phyloP scores from a whole-genome alignment of 106 monocot genomes.

The Acanthochlamys bracteata region DNA sequence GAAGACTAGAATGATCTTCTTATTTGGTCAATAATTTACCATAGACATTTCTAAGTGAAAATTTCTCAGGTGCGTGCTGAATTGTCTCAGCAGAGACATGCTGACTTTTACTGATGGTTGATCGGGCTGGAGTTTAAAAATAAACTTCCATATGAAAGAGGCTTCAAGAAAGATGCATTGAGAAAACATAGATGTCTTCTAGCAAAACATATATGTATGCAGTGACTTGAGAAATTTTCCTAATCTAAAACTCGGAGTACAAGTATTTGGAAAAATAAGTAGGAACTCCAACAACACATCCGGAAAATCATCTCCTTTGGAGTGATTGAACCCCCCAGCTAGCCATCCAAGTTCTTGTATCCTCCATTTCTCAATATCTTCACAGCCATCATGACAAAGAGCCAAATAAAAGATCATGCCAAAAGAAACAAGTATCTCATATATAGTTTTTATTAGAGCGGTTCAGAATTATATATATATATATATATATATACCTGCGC shows the following conservation, averaged over 20 bases:
- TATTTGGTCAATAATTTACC: too few relatives aligned
- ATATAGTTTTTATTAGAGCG: not conserved
- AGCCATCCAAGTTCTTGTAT: constrained; percentile 77
- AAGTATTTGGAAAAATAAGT: constrained; percentile 65
- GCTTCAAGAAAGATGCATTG: too few relatives aligned
- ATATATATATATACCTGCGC: constrained; percentile 39
- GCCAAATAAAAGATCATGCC: not conserved
- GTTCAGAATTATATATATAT: not conserved
- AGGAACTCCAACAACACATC: constrained; percentile 83
- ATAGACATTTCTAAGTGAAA: too few relatives aligned
- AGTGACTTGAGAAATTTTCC: constrained; percentile 15
- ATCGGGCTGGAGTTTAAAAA: too few relatives aligned
- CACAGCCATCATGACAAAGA: constrained; percentile 38
- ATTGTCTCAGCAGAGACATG: too few relatives aligned
- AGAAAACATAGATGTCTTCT: too few relatives aligned
- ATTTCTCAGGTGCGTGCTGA: too few relatives aligned
- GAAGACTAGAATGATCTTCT: too few relatives aligned
- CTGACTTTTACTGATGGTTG: too few relatives aligned
- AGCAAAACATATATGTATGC: too few relatives aligned
- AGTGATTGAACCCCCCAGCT: constrained; percentile 71
- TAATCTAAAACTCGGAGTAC: constrained; percentile 39
- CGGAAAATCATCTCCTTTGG: constrained; percentile 35
- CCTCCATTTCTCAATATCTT: constrained; percentile 47
- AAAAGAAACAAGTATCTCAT: not conserved
- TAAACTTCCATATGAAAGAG: too few relatives aligned